Evolutionary conservation across 2,329 filamentous ascomycete species (phyloP), one percentile per base, ranked within the genome.

Genomic region (Hymenoscyphus infarciens): DNA sequence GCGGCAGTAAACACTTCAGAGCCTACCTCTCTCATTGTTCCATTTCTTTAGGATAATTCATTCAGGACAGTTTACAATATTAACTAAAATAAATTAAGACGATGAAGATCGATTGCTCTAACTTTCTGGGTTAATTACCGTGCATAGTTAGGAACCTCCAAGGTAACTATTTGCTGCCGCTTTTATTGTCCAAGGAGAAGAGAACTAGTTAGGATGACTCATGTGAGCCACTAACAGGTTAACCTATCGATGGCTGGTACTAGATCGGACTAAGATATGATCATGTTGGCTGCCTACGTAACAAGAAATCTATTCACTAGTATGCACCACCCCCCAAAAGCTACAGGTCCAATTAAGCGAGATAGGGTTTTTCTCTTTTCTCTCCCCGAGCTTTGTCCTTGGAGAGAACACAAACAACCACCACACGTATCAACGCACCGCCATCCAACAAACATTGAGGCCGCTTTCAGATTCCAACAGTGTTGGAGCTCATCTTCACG

Each of bases 311-410:
- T 19, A 52, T 52, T 25, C 45, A 52, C 11, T 13, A 52, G 45
- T 11, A 52, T 25, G 22, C 45, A 22, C 10, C 45, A 25, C n/a
- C 42, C 42, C 42, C 42, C 39, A 16, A 52, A 49, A 19, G 22
- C 45, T 25, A 27, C 25, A 27, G 45, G 45, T 52, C 6, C 2
- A 52, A 52, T 52, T 52, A 52, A 52, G 45, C 45, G 45, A 52
- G 45, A 52, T 22, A 52, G 45, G 45, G 19, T 25, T 25, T 52
- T 25, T 25, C 25, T 52, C 55, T 29, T 16, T 42, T 58, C 29
- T 39, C n/a, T 16, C 27, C 5, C 35, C 56, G 16, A 58, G 53
- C 33, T 49, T 31, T 61, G 38, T 38, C 53, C 54, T 39, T 19
- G 16, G 25, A 27, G 4, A 27, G 22, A 54, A 54, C 53, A 56